Percentiles rank a stretch among this genome's conserved stretches.
Conservation (phyloP, 1,284 basidiomycete genomes). For the Thecaphora thlaspeos region DNA sequence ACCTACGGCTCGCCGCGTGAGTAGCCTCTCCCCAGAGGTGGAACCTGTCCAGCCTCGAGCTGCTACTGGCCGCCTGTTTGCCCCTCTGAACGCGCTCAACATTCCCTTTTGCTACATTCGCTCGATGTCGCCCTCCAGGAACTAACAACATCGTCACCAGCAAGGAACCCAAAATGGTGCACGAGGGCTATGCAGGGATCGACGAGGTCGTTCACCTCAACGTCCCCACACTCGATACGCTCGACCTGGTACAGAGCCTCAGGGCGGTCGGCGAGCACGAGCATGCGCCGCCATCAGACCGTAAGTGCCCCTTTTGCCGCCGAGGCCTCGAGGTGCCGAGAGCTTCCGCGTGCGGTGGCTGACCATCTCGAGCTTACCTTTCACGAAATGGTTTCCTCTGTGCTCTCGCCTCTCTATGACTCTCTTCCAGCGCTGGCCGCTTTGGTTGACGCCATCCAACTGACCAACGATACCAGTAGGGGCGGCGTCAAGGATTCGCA, state of each 20-base stretch:
- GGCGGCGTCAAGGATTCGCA: slow-evolving; percentile 34
- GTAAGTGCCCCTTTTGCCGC: slow-evolving; percentile 37
- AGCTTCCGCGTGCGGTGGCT: neutral
- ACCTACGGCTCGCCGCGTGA: slow-evolving; percentile 65
- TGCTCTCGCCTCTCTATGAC: neutral
- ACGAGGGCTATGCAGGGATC: slow-evolving; percentile 73
- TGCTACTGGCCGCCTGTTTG: neutral
- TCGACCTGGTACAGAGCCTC: slow-evolving; percentile 70
- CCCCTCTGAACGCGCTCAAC: neutral
- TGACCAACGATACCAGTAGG: slow-evolving; percentile 56
- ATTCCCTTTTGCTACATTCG: too few relatives aligned
- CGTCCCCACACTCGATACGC: slow-evolving; percentile 72
- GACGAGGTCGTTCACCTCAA: slow-evolving; percentile 74
- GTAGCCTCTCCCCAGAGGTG: too few relatives aligned
- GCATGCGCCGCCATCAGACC: slow-evolving; percentile 30
- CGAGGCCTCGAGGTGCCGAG: neutral
- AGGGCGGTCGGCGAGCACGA: slow-evolving; percentile 25
- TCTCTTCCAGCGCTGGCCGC: slow-evolving; percentile 72
- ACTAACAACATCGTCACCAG: slow-evolving; percentile 68
- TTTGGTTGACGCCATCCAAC: slow-evolving; percentile 78
- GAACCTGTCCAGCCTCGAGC: too few relatives aligned
- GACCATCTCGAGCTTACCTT: neutral
- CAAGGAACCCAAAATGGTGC: slow-evolving; percentile 60
- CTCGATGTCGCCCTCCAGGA: slow-evolving; percentile 42
- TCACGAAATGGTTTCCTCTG: neutral